Conservation (phyloP, 805 yeast genomes). For the Maudiozyma bulderi region DNA sequence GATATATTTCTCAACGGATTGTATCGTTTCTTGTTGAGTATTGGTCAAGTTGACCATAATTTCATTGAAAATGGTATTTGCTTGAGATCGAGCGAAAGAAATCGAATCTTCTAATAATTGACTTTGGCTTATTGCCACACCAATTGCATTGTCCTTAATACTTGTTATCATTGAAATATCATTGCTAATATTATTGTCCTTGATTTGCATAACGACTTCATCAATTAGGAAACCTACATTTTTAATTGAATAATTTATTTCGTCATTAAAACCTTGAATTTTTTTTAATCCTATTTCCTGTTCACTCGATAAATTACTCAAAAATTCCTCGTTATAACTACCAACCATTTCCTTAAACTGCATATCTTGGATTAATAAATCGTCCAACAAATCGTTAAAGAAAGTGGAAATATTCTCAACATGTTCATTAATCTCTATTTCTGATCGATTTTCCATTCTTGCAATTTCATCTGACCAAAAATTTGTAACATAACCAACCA, state of each 20-base stretch:
- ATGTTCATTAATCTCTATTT: neutral
- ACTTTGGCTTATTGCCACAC: neutral
- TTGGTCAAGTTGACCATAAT: neutral
- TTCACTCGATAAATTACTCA: neutral
- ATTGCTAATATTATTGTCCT: neutral
- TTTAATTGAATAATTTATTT: neutral
- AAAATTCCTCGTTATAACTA: neutral
- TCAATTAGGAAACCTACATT: neutral
- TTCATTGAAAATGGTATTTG: neutral
- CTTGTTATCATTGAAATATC: slow-evolving; percentile 2
- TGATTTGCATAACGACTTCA: neutral
- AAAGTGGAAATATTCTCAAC: neutral
- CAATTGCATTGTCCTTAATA: neutral
- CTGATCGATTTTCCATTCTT: slow-evolving; percentile 4
- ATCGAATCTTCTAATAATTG: neutral
- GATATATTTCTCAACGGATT: neutral
- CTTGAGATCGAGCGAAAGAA: neutral
- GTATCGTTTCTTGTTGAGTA: neutral
- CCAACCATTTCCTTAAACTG: neutral
- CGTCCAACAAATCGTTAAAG: neutral
- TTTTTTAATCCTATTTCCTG: neutral
- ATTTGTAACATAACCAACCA: slow-evolving; percentile 18
- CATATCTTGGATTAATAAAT: neutral
- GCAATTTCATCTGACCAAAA: slow-evolving; percentile 7
- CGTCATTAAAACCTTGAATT: neutral